A percentile compares a stretch with the other conserved stretches of the same genome.
Evolutionary conservation across 2,329 filamentous ascomycete genomes (phyloP).

Genomic region (Fusarium multiceps): DNA sequence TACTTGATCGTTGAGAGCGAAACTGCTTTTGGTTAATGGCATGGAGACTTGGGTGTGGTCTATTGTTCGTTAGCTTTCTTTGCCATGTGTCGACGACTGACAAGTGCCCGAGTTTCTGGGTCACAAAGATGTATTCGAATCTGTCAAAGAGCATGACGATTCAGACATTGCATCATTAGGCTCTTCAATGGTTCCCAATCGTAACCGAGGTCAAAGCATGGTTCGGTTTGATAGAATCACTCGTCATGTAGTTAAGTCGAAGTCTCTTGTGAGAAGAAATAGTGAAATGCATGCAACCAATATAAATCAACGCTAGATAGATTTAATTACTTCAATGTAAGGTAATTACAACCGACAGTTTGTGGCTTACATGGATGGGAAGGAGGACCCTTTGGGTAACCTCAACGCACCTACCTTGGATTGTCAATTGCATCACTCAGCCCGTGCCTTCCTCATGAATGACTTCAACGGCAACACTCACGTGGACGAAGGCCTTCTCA

Average conservation of each 20-base stretch:
- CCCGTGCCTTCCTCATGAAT: background rate
- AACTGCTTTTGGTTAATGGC: slow-evolving; percentile 36
- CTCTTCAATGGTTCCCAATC: background rate
- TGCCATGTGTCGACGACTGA: background rate
- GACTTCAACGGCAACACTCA: background rate
- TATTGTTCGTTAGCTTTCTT: slow-evolving; percentile 23
- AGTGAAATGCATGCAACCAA: background rate
- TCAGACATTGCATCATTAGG: background rate
- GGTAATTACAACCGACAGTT: background rate
- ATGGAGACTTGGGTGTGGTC: background rate
- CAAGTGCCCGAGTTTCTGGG: background rate
- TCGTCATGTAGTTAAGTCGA: background rate
- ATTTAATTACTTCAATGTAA: background rate
- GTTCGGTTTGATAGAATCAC: background rate
- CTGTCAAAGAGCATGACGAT: background rate
- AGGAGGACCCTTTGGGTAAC: background rate
- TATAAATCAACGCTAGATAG: background rate
- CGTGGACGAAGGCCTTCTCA: background rate
- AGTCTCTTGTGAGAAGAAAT: background rate
- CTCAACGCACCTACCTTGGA: background rate
- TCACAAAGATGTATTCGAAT: background rate
- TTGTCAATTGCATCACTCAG: background rate
- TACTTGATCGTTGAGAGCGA: slow-evolving; percentile 12
- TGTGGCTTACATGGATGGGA: background rate
- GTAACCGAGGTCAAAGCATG: background rate